Conservation (phyloP, 148 eudicot genomes). For the Diospyros lotus region DNA sequence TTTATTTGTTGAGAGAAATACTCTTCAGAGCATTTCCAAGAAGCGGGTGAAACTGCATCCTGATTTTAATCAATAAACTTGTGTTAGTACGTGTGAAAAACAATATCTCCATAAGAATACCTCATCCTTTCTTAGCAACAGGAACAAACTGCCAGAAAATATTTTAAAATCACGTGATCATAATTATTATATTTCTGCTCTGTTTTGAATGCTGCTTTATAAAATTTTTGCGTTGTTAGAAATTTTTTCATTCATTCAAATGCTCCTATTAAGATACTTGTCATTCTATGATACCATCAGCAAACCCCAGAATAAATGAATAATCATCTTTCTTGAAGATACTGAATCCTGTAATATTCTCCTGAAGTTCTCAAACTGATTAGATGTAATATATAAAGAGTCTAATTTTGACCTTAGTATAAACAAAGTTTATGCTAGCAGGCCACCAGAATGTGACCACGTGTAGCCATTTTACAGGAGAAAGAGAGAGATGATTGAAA, state of each 20-base stretch:
- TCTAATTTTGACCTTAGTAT: no score
- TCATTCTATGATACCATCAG: neutral
- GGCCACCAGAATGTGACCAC: no score
- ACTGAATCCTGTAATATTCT: neutral
- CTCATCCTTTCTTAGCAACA: neutral
- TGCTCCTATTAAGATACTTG: neutral
- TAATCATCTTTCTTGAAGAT: neutral
- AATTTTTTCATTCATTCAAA: neutral
- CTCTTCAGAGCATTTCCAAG: constrained; percentile 99
- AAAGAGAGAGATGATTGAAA: no score
- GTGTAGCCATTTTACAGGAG: no score
- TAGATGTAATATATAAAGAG: no score
- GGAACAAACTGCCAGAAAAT: neutral
- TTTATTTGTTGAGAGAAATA: constrained; percentile 77
- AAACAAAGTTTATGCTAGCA: no score
- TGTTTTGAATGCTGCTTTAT: neutral
- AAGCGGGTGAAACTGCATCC: constrained; percentile 71
- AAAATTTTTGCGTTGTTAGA: neutral
- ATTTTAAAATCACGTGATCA: neutral
- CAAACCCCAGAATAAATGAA: neutral
- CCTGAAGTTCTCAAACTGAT: no score
- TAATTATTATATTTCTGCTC: neutral
- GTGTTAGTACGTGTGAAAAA: constrained; percentile 2
- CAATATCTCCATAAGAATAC: neutral
- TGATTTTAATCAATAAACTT: constrained; percentile 15